These are phyloP conservation scores for Beauveria scarabaeidicola DNA, from an alignment of 2,329 filamentous ascomycete genomes.

Conservation along the genomic window DNA sequence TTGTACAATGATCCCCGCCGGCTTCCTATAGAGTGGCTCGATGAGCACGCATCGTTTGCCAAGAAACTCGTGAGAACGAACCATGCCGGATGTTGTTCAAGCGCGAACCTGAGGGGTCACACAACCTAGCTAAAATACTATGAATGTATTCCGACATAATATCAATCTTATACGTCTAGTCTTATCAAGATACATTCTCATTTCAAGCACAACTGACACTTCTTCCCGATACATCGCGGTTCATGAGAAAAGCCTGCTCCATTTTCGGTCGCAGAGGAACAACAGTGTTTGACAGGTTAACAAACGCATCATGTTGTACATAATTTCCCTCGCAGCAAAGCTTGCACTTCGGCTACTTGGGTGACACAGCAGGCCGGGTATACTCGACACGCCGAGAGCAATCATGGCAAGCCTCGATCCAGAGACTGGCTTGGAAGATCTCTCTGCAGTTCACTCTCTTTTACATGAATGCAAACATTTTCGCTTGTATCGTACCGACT, in stretches of 20 bases:
- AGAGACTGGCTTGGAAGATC: background rate
- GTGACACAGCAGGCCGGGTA: background rate
- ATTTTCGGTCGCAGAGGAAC: background rate
- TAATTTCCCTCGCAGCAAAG: background rate
- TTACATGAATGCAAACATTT: background rate
- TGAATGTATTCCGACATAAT: background rate
- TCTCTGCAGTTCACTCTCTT: background rate
- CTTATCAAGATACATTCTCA: background rate
- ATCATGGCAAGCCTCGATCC: background rate
- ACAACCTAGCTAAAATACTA: no score
- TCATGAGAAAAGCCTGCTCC: background rate
- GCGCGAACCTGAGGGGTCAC: background rate
- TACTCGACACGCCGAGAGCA: constrained; percentile 8
- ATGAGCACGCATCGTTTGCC: background rate
- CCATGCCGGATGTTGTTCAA: background rate
- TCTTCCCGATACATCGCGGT: background rate
- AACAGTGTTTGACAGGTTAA: background rate
- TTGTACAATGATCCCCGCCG: background rate
- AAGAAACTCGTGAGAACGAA: background rate
- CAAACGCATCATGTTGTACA: background rate
- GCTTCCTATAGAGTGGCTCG: background rate
- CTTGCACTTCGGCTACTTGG: constrained; percentile 6
- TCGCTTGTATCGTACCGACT: background rate
- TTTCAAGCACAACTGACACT: background rate
- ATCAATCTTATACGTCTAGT: background rate